A percentile compares a stretch with the other conserved stretches of the same genome.
Conservation (phyloP, 1,284 basidiomycete species). For the Phylloboletellus chloephorus region DNA sequence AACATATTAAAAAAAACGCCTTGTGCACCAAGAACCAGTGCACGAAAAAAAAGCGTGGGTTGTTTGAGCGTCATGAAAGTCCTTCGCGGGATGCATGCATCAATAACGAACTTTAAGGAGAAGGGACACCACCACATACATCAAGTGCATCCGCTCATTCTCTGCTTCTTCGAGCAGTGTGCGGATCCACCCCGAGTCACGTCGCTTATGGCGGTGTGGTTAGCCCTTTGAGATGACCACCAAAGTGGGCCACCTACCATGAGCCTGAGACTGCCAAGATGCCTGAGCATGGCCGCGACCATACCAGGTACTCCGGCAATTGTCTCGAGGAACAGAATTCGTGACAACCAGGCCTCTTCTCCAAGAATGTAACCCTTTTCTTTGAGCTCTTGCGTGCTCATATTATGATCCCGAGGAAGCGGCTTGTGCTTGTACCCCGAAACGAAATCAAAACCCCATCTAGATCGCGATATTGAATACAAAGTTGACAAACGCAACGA, state of each 20-base stretch:
- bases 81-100: constrained; percentile 37
- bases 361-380: constrained; percentile 69
- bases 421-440: constrained; percentile 76
- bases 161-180: constrained; percentile 91
- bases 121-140: constrained; percentile 39
- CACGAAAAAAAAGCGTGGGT: constrained; percentile 75
- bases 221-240: constrained; percentile 8
- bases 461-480: constrained; percentile 21
- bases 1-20: constrained; percentile 89
- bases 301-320: constrained; percentile 94
- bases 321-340: constrained; percentile 85
- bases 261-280: constrained; percentile 75
- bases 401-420: constrained; percentile 53
- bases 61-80: constrained; percentile 86
- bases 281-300: constrained; percentile 85
- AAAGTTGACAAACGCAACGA: constrained; percentile 1
- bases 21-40: constrained; percentile 81
- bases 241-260: constrained; percentile 49
- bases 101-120: constrained; percentile 8
- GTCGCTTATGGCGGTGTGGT: constrained; percentile 43
- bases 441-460: constrained; percentile 69
- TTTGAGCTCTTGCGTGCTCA: constrained; percentile 67
- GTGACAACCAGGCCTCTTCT: constrained; percentile 75
- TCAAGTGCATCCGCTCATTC: constrained; percentile 92
- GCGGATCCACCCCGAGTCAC: constrained; percentile 85